Percentiles rank a stretch among this genome's conserved stretches.
phyloP scores from a whole-genome alignment of 441 rosid genomes.

The Dalechampia spathulata region DNA sequence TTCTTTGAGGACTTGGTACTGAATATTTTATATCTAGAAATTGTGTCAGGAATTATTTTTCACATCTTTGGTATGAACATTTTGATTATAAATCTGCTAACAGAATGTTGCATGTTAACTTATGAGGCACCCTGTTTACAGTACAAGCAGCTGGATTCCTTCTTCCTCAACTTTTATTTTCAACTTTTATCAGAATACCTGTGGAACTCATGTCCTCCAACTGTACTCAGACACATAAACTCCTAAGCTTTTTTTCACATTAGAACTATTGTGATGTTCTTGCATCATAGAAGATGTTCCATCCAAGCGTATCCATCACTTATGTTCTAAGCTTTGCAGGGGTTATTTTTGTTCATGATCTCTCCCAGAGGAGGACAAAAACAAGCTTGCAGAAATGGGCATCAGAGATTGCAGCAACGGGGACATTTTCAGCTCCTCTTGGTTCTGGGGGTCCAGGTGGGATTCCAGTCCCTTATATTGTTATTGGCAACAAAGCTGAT shows the following conservation, averaged over 20 bases:
- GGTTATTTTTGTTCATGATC: slow-evolving; percentile 94
- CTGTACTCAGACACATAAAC: slow-evolving; percentile 3
- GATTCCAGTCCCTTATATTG: slow-evolving; percentile 92
- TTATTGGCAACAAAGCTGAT: slow-evolving; percentile 93
- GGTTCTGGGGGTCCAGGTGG: slow-evolving; percentile 88
- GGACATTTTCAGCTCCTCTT: slow-evolving; percentile 95
- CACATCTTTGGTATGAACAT: too few relatives aligned
- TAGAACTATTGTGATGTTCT: background rate
- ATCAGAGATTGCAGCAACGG: slow-evolving; percentile 70
- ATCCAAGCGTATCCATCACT: slow-evolving; percentile 13
- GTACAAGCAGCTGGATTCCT: background rate
- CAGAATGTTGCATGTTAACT: too few relatives aligned
- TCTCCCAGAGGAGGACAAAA: slow-evolving; percentile 94
- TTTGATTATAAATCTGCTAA: too few relatives aligned
- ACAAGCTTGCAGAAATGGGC: slow-evolving; percentile 97
- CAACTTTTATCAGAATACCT: background rate
- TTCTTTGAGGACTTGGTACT: too few relatives aligned
- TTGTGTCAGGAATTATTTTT: too few relatives aligned
- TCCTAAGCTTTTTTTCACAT: background rate
- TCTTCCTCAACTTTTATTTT: background rate
- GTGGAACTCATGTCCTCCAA: background rate
- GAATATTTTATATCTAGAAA: too few relatives aligned
- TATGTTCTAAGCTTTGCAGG: slow-evolving; percentile 35
- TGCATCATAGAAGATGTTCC: slow-evolving; percentile 12
- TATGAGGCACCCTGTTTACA: too few relatives aligned